phyloP scores from a whole-genome alignment of 306 rosid species.

The Cucumis melo region DNA sequence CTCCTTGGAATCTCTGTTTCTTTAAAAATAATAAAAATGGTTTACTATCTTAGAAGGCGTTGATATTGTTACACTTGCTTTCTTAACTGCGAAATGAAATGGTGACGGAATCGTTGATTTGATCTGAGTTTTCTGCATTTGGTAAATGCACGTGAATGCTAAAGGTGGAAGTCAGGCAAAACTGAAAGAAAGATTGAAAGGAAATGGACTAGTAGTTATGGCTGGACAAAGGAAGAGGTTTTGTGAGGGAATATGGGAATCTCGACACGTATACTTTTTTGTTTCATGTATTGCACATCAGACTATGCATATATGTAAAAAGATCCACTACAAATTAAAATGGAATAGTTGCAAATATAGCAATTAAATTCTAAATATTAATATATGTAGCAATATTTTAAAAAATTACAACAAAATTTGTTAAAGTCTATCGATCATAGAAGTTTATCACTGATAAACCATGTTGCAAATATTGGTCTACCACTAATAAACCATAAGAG shows the following conservation, averaged over 20 bases:
- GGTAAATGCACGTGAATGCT: not conserved
- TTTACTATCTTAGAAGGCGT: not conserved
- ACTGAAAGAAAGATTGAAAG: not conserved
- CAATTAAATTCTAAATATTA: no score
- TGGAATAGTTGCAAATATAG: no score
- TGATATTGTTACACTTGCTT: not conserved
- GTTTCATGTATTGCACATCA: not conserved
- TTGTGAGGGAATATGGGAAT: not conserved
- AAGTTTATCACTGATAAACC: no score
- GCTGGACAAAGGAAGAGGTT: not conserved
- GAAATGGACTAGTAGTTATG: not conserved
- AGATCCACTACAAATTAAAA: not conserved
- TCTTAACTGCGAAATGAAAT: not conserved
- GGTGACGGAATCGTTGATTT: not conserved
- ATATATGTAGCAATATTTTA: no score
- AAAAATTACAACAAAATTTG: no score
- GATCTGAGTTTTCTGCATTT: not conserved
- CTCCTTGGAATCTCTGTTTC: no score
- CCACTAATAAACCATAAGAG: no score
- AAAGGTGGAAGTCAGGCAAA: not conserved
- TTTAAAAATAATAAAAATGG: not conserved
- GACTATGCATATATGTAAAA: not conserved
- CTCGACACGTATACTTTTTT: not conserved
- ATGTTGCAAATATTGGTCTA: no score
- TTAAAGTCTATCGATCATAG: no score